Conservation (phyloP, 306 rosid genomes). For the Macrotyloma uniflorum region DNA sequence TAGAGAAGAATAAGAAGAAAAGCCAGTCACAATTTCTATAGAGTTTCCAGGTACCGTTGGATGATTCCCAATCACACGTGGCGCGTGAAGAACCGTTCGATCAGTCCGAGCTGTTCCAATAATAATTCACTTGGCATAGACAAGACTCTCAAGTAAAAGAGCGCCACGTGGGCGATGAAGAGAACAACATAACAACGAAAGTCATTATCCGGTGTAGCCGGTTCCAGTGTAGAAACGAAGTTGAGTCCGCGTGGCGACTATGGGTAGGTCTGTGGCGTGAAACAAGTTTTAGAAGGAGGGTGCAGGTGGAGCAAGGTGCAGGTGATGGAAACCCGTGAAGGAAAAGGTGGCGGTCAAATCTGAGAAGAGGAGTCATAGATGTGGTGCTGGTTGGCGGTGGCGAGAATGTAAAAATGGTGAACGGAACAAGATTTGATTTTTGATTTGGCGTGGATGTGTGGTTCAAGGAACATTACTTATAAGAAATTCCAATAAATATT, state of each 20-base stretch:
- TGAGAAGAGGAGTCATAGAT: constrained; percentile 32
- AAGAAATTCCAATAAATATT: background rate
- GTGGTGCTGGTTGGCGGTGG: constrained; percentile 38
- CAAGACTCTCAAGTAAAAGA: constrained; percentile 7
- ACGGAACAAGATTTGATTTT: background rate
- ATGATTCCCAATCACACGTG: constrained; percentile 19
- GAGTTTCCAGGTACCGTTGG: constrained; percentile 38
- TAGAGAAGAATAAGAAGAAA: background rate
- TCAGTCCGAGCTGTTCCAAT: constrained; percentile 39
- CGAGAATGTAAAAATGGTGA: constrained; percentile 20
- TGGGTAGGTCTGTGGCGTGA: background rate
- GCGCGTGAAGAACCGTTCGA: constrained; percentile 8
- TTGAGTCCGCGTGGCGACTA: background rate
- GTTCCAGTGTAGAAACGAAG: background rate
- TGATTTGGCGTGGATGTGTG: constrained; percentile 35
- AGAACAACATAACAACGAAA: background rate
- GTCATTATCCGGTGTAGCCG: background rate
- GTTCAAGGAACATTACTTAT: constrained; percentile 33
- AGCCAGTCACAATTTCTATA: background rate
- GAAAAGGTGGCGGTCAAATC: background rate
- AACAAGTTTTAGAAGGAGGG: background rate
- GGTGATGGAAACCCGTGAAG: background rate
- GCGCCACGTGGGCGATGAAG: constrained; percentile 19
- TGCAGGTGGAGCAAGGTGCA: constrained; percentile 2
- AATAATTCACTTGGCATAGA: constrained; percentile 32